These are phyloP conservation scores for Coemansia sp. DNA, from an alignment of 192 early-diverging fungal genomes.

Conservation along the genomic window DNA sequence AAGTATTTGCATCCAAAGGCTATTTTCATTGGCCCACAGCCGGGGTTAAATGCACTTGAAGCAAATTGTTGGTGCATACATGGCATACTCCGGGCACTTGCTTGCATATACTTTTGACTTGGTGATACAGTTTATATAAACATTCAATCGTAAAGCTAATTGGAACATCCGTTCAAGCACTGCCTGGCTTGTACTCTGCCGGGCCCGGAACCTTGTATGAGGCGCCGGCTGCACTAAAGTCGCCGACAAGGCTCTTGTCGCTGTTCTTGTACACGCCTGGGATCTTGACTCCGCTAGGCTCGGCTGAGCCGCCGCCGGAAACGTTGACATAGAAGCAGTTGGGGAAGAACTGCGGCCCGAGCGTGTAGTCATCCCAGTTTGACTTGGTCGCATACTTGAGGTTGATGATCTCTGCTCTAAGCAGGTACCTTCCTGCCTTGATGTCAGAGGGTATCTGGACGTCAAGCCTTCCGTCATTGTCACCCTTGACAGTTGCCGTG, in stretches of 20 bases:
- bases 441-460: not conserved
- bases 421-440: not conserved
- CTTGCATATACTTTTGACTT: no score
- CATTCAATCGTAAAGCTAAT: no score
- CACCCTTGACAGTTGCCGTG: not conserved
- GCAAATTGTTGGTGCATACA: no score
- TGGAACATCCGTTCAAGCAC: no score
- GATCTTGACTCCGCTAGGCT: not conserved
- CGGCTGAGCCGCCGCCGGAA: not conserved
- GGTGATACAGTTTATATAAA: no score
- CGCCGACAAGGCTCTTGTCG: not conserved
- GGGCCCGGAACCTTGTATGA: not conserved
- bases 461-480: not conserved
- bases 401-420: constrained; percentile 1
- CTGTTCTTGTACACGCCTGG: not conserved
- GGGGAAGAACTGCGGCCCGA: not conserved
- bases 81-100: no score
- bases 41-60: no score
- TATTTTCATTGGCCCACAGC: no score
- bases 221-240: not conserved
- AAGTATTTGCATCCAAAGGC: no score
- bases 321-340: not conserved
- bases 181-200: not conserved
- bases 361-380: constrained; percentile 4
- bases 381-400: not conserved